A percentile compares a stretch with the other conserved stretches of the same genome.
These are phyloP conservation scores for Serendipita sp. DNA, from an alignment of 768 basidiomycete genomes.

Conservation along the genomic window DNA sequence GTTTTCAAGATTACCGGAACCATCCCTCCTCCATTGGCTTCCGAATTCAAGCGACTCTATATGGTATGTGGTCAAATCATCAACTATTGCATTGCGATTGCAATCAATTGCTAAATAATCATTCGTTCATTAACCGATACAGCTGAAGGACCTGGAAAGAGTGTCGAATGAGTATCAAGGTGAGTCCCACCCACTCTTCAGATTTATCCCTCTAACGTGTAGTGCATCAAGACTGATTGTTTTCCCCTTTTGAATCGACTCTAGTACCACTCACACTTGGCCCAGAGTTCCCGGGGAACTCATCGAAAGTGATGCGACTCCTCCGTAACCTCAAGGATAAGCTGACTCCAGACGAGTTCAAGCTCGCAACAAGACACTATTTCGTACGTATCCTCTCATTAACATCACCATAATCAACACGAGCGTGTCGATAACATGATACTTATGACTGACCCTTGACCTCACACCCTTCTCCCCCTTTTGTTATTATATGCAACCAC, in stretches of 20 bases:
- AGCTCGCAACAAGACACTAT: neutral
- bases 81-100: no score
- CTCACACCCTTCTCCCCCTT: neutral
- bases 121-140: no score
- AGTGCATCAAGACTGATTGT: neutral
- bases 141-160: neutral
- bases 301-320: neutral
- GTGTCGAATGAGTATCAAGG: neutral
- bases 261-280: neutral
- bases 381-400: neutral
- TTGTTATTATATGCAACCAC: no score
- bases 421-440: no score
- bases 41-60: neutral
- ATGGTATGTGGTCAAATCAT: neutral
- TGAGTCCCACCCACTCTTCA: neutral
- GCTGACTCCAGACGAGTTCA: neutral
- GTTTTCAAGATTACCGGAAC: conserved; percentile 6
- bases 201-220: no score
- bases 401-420: no score
- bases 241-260: neutral
- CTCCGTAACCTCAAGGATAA: neutral
- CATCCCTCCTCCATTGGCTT: neutral
- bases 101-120: no score
- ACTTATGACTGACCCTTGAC: neutral
- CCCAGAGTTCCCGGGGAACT: neutral